Evolutionary conservation across 2,329 filamentous ascomycete genomes (phyloP), one percentile per base, ranked within the genome.

Genomic region (Blastomyces emzantsi): DNA sequence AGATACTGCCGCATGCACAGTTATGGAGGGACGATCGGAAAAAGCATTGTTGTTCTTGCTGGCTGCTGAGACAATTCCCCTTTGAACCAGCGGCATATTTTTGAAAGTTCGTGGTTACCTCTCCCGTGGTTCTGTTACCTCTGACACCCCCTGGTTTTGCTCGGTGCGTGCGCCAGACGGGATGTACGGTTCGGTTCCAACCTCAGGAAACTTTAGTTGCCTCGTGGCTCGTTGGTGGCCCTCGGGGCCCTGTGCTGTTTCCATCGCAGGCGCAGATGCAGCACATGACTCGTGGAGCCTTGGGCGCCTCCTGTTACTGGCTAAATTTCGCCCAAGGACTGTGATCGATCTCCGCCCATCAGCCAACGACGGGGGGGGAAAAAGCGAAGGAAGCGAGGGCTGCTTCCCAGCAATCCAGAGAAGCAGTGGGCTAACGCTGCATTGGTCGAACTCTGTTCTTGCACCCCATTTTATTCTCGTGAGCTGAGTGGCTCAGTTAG

Each of bases 401-500:
- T 51, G 28, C 15, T 54, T 61, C 15, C 45, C 43, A 28, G 22
- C 33, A 28, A 17, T 51, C 15, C n/a, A 54, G 28, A 45, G 36
- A 33, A 39, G 39, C 11, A 56, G 17, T 13, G 22, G 17, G 39
- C 19, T n/a, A 57, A 28, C 39, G 22, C 3, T 41, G 49, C 25
- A 25, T 47, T 30, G 52, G 22, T 30, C n/a, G 51, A 62, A 61
- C 60, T 52, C 30, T 54, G 11, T 39, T 47, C 36, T 30, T n/a
- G 13, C 9, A 13, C n/a, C 39, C 55, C 17, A 22, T 43, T 41
- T 39, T 62, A 17, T 22, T 15, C 61, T 30, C 45, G 15, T 13
- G 51, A 58, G 9, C 57, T 64, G 45, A 66, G 33, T 64, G 64
- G 64, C 47, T 60, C 43, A 25, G 62, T 64, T 64, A 64, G 64